Percentiles rank a stretch among this genome's conserved stretches.
phyloP scores from a whole-genome alignment of 345 rosid genomes.

The Rhizophora apiculata region DNA sequence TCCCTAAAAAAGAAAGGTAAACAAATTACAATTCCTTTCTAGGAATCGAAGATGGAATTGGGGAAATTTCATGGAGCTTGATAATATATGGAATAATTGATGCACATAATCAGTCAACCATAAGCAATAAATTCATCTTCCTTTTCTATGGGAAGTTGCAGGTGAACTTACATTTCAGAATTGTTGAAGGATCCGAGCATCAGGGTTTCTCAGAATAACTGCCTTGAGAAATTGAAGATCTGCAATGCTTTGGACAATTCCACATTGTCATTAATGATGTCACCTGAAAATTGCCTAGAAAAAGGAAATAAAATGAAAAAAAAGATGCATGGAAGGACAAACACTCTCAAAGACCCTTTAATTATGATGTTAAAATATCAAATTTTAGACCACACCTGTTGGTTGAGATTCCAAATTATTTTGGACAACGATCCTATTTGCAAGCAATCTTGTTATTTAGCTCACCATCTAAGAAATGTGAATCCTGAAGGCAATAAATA shows the following conservation, averaged over 20 bases:
- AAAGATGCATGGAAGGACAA: neutral
- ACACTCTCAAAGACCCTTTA: no score
- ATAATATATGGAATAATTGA: neutral
- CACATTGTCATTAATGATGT: slow-evolving; percentile 75
- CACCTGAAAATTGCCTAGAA: slow-evolving; percentile 47
- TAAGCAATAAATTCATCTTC: no score
- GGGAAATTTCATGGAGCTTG: neutral
- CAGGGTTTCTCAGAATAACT: slow-evolving; percentile 80
- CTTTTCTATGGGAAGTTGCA: neutral
- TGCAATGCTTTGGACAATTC: slow-evolving; percentile 62
- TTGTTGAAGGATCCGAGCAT: slow-evolving; percentile 60
- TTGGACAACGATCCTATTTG: neutral
- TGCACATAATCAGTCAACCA: no score
- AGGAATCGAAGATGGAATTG: neutral
- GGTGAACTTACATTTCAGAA: slow-evolving; percentile 47
- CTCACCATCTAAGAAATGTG: slow-evolving; percentile 5
- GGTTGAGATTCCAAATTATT: slow-evolving; percentile 4
- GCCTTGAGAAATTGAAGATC: slow-evolving; percentile 63
- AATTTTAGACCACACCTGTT: neutral
- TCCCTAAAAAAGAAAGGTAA: no score
- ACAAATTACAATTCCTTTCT: neutral
- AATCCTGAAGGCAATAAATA: neutral
- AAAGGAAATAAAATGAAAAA: neutral
- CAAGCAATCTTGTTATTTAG: slow-evolving; percentile 1
- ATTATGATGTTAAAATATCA: no score